Percentiles rank a stretch among this genome's conserved stretches.
Evolutionary conservation across 1,284 basidiomycete species (phyloP).

Genomic region (Somion occarium): DNA sequence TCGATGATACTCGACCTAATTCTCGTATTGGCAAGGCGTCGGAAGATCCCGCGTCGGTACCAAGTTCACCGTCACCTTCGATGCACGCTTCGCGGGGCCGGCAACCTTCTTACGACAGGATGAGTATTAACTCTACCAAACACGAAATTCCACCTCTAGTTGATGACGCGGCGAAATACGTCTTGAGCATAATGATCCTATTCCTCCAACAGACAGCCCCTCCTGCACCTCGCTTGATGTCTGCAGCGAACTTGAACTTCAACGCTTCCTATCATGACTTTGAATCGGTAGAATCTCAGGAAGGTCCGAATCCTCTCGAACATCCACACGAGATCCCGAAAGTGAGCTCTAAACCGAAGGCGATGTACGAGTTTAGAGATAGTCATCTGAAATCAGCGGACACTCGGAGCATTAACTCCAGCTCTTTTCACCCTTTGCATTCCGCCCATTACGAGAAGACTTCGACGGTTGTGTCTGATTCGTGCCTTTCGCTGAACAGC

Average conservation of each 20-base stretch:
- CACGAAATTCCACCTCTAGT: conserved; percentile 77
- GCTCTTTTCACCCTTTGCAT: conserved; percentile 37
- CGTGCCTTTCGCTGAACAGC: conserved; percentile 50
- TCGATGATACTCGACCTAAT: conserved; percentile 33
- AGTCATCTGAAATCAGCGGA: conserved; percentile 37
- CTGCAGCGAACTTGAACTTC: conserved; percentile 58
- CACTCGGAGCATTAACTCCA: conserved; percentile 33
- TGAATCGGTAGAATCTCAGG: conserved; percentile 48
- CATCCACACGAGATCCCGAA: background rate
- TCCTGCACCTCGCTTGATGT: conserved; percentile 53
- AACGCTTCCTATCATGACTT: conserved; percentile 70
- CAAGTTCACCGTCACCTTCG: conserved; percentile 29
- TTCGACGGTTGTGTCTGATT: conserved; percentile 56
- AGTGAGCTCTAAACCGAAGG: background rate
- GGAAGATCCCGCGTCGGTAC: conserved; percentile 23
- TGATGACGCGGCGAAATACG: conserved; percentile 82
- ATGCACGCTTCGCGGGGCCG: conserved; percentile 24
- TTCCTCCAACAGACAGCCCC: conserved; percentile 74
- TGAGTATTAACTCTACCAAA: conserved; percentile 37
- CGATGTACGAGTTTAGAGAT: conserved; percentile 1
- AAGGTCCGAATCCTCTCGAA: conserved; percentile 12
- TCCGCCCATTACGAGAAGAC: conserved; percentile 62
- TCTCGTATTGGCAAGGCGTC: conserved; percentile 38
- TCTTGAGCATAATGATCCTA: conserved; percentile 77
- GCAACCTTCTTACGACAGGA: conserved; percentile 33